These are phyloP conservation scores for Metschnikowia dekortorum DNA, from an alignment of 805 yeast species.

Conservation along the genomic window DNA sequence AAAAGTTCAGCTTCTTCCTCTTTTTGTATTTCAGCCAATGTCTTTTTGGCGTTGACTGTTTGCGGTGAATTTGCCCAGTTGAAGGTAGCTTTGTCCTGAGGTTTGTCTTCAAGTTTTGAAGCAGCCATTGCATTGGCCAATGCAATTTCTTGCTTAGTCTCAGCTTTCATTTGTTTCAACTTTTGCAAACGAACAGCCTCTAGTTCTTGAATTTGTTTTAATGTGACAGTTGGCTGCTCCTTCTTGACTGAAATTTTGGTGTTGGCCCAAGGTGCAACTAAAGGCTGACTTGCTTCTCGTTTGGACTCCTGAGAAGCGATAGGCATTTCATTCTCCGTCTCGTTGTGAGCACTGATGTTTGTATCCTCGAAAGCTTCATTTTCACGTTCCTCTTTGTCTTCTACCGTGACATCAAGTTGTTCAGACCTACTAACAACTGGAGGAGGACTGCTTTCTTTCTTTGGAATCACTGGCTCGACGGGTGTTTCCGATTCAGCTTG, in stretches of 20 bases:
- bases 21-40: slow-evolving; percentile 58
- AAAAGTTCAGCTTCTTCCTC: slow-evolving; percentile 48
- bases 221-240: slow-evolving; percentile 37
- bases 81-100: slow-evolving; percentile 26
- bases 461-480: background rate
- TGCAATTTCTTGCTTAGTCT: slow-evolving; percentile 25
- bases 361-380: background rate
- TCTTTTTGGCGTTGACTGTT: slow-evolving; percentile 36
- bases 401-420: background rate
- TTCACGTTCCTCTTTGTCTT: background rate
- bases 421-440: background rate
- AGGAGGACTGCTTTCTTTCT: background rate
- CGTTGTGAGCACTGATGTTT: background rate
- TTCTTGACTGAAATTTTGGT: slow-evolving; percentile 7
- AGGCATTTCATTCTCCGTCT: background rate
- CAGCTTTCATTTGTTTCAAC: slow-evolving; percentile 36
- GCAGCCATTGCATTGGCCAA: slow-evolving; percentile 19
- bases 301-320: background rate
- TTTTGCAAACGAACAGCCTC: slow-evolving; percentile 42
- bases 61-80: slow-evolving; percentile 37
- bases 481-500: background rate
- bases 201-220: slow-evolving; percentile 49
- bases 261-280: slow-evolving; percentile 56
- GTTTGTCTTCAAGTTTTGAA: slow-evolving; percentile 23
- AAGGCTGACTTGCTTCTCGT: slow-evolving; percentile 2